Evolutionary conservation across 2,329 filamentous ascomycete genomes (phyloP).

Genomic region (Hymenoscyphus fructigenus): DNA sequence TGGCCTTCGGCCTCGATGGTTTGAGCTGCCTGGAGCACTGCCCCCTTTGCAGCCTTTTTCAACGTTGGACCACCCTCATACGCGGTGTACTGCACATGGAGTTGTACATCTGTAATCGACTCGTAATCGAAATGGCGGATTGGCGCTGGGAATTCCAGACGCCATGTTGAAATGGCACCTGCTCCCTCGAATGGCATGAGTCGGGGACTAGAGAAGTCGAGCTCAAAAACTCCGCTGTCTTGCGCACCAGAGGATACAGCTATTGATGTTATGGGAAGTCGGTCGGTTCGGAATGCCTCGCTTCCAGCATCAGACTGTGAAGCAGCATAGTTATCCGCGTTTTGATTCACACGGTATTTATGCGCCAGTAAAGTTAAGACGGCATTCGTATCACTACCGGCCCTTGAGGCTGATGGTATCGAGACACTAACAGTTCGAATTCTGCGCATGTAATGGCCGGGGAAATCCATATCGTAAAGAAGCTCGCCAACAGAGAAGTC

Average conservation of each 20-base stretch:
- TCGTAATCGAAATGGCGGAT: conserved; percentile 38
- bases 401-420: conserved; percentile 37
- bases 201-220: conserved; percentile 34
- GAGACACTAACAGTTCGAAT: conserved; percentile 38
- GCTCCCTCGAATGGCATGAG: conserved; percentile 42
- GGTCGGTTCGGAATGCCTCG: conserved; percentile 22
- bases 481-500: conserved; percentile 37
- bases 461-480: conserved; percentile 42
- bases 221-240: conserved; percentile 41
- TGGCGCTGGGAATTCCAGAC: conserved; percentile 33
- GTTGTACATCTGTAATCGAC: conserved; percentile 37
- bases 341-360: conserved; percentile 14
- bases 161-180: conserved; percentile 38
- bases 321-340: conserved; percentile 2
- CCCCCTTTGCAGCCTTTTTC: conserved; percentile 16
- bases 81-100: conserved; percentile 41
- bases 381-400: conserved; percentile 34
- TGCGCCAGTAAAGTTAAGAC: conserved; percentile 27
- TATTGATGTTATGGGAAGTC: conserved; percentile 32
- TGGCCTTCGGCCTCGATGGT: neutral
- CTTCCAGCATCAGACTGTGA: neutral
- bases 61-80: conserved; percentile 34
- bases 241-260: conserved; percentile 28
- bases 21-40: conserved; percentile 6
- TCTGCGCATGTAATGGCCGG: conserved; percentile 37